Percentiles rank a stretch among this genome's conserved stretches.
Conservation (phyloP, 108 stramenopile species). For the Mayamaea pseudoterrestris region DNA sequence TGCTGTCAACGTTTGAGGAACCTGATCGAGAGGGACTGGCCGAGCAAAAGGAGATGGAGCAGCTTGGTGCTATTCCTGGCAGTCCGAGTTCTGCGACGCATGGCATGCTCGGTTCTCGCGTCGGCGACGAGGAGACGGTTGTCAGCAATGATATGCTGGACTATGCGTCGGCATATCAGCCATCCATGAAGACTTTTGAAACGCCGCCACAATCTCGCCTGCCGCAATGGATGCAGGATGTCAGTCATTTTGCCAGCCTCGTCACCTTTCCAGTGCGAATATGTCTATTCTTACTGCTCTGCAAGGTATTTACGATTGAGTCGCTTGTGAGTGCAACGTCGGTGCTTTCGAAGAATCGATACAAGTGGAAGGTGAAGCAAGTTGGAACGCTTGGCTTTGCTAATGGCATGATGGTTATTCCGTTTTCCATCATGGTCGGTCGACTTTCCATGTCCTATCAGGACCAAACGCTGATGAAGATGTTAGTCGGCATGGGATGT, state of each 20-base stretch:
- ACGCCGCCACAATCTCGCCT: background rate
- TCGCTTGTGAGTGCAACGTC: constrained; percentile 60
- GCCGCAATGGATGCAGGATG: background rate
- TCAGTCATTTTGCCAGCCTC: constrained; percentile 13
- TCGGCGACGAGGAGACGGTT: constrained; percentile 10
- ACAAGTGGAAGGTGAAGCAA: constrained; percentile 63
- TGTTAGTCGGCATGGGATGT: constrained; percentile 27
- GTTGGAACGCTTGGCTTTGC: constrained; percentile 67
- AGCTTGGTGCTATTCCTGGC: background rate
- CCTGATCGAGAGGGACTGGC: constrained; percentile 44
- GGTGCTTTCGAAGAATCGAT: constrained; percentile 71
- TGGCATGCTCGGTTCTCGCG: background rate
- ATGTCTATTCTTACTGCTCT: constrained; percentile 60
- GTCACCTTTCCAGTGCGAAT: constrained; percentile 42
- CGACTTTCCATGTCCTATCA: constrained; percentile 37
- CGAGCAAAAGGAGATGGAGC: constrained; percentile 40
- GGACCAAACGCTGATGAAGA: constrained; percentile 45
- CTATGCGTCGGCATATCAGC: background rate
- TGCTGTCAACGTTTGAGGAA: constrained; percentile 35
- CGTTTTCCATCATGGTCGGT: constrained; percentile 62
- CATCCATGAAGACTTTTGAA: no score
- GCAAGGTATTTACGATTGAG: constrained; percentile 78
- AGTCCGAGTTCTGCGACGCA: background rate
- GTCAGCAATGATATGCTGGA: constrained; percentile 12
- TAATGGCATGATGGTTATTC: constrained; percentile 68